Percentiles rank a stretch among this genome's conserved stretches.
phyloP scores from a whole-genome alignment of 1,284 basidiomycete species.

The Porodaedalea pini region DNA sequence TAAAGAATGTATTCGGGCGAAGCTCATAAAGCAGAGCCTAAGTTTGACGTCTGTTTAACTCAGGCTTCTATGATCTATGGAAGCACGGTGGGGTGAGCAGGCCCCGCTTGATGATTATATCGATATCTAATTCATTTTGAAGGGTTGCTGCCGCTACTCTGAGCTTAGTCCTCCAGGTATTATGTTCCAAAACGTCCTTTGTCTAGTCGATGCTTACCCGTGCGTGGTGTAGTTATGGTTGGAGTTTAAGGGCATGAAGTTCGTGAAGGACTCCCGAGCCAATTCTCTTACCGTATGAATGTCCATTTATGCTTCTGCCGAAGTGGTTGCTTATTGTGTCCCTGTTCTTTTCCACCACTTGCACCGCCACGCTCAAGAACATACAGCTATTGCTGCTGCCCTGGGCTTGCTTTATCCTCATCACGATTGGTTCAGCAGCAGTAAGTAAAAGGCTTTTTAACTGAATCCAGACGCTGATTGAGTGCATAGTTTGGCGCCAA shows the following conservation, averaged over 20 bases:
- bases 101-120: not conserved
- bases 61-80: constrained; percentile 20
- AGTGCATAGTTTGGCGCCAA: constrained; percentile 3
- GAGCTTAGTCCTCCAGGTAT: constrained; percentile 16
- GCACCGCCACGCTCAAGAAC: constrained; percentile 10
- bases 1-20: constrained; percentile 17
- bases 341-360: not conserved
- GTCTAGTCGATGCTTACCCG: not conserved
- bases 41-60: constrained; percentile 13
- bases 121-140: not conserved
- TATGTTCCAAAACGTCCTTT: not conserved
- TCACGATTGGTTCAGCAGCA: not conserved
- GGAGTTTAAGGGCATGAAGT: constrained; percentile 4
- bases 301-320: not conserved
- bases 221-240: constrained; percentile 14
- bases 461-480: not conserved
- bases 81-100: constrained; percentile 13
- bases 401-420: constrained; percentile 8
- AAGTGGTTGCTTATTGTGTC: not conserved
- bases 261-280: not conserved
- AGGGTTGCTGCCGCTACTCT: constrained; percentile 12
- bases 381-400: constrained; percentile 16
- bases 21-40: not conserved
- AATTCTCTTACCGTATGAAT: constrained; percentile 1
- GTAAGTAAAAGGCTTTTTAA: not conserved